These are phyloP conservation scores for Xylaria sp. DNA, from an alignment of 2,329 filamentous ascomycete genomes.

Conservation along the genomic window DNA sequence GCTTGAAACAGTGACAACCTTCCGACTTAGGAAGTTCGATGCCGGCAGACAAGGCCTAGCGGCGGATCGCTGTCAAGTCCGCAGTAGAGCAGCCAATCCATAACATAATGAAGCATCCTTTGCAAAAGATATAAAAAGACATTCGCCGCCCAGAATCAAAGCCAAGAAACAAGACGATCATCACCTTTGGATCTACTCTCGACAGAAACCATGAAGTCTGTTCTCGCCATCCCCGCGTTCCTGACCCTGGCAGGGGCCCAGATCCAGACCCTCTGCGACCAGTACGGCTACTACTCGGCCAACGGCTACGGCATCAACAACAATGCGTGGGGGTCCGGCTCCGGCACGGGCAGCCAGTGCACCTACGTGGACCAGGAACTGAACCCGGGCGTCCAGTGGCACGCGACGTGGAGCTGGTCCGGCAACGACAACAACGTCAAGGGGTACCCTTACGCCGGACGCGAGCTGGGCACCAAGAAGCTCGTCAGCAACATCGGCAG, in stretches of 20 bases:
- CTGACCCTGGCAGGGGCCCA: constrained; percentile 30
- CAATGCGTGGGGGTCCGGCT: constrained; percentile 32
- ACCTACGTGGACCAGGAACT: constrained; percentile 31
- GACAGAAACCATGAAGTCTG: constrained; percentile 31
- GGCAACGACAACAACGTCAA: constrained; percentile 38
- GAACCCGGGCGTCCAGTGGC: constrained; percentile 36
- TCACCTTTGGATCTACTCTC: constrained; percentile 11
- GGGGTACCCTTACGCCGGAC: constrained; percentile 35
- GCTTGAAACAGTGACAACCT: constrained; percentile 30
- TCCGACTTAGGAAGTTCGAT: constrained; percentile 31
- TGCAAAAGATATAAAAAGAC: constrained; percentile 11
- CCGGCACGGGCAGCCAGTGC: constrained; percentile 36
- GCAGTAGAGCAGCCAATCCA: neutral
- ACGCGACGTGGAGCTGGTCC: constrained; percentile 35
- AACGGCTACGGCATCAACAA: constrained; percentile 39
- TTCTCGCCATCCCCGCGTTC: constrained; percentile 26
- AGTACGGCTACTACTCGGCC: constrained; percentile 27
- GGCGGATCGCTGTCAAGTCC: constrained; percentile 4
- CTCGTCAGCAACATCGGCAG: constrained; percentile 35
- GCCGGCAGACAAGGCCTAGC: constrained; percentile 2
- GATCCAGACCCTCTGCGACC: constrained; percentile 29
- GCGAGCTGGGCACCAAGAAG: constrained; percentile 29
- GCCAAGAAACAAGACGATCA: neutral
- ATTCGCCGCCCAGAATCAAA: neutral
- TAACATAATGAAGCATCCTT: neutral